A percentile compares a stretch with the other conserved stretches of the same genome.
These are phyloP conservation scores for Spatholobus suberectus DNA, from an alignment of 306 rosid genomes.

Conservation along the genomic window DNA sequence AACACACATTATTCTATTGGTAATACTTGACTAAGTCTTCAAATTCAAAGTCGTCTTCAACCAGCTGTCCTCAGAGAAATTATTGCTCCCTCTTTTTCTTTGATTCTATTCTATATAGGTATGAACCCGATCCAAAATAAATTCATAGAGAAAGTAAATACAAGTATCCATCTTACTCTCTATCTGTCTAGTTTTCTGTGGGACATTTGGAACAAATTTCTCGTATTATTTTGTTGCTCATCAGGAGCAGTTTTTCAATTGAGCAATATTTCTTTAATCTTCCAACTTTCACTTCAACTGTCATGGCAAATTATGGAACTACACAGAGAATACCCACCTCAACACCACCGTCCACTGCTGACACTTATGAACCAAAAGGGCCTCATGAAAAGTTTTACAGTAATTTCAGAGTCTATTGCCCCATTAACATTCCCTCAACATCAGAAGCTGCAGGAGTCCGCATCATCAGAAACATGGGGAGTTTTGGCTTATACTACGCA, in stretches of 20 bases:
- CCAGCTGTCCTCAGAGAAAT: neutral
- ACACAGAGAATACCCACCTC: slow-evolving; percentile 51
- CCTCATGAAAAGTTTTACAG: slow-evolving; percentile 30
- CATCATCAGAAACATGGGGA: slow-evolving; percentile 48
- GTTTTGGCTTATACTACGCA: slow-evolving; percentile 53
- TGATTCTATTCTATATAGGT: neutral
- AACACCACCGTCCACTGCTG: slow-evolving; percentile 32
- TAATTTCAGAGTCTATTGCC: slow-evolving; percentile 41
- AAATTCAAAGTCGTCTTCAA: slow-evolving; percentile 20
- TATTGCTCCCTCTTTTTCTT: neutral
- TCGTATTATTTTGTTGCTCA: neutral
- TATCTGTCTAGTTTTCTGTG: neutral
- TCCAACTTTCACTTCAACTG: neutral
- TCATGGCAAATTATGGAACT: slow-evolving; percentile 60
- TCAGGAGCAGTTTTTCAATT: neutral
- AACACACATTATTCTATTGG: neutral
- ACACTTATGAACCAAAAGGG: slow-evolving; percentile 45
- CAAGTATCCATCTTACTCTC: neutral
- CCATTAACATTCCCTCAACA: slow-evolving; percentile 60
- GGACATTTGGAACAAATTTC: neutral
- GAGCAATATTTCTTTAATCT: neutral
- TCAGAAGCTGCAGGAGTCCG: slow-evolving; percentile 57
- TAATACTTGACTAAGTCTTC: slow-evolving; percentile 1
- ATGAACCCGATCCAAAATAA: neutral
- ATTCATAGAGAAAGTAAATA: neutral